Evolutionary conservation across 345 rosid genomes (phyloP).

Genomic region (Aquilaria malaccensis): DNA sequence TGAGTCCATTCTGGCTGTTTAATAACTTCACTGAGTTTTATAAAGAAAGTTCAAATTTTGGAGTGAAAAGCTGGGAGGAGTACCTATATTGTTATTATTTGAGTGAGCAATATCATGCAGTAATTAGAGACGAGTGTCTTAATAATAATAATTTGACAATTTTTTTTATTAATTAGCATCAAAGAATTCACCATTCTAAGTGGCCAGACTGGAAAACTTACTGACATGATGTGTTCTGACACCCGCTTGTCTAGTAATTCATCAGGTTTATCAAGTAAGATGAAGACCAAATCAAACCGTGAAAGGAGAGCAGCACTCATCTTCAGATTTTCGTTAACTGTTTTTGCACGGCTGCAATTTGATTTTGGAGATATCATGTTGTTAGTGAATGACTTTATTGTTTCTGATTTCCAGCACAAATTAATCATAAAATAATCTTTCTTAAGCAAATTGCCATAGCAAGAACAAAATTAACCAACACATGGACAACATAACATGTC

Average conservation of each 20-base stretch:
- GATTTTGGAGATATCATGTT: constrained; percentile 15
- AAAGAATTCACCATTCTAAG: constrained; percentile 11
- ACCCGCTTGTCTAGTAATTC: constrained; percentile 87
- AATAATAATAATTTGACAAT: too few relatives aligned
- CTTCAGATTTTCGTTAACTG: constrained; percentile 94
- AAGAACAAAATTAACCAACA: too few relatives aligned
- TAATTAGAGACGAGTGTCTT: too few relatives aligned
- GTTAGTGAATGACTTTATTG: neutral
- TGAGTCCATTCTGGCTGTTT: too few relatives aligned
- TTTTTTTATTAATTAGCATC: too few relatives aligned
- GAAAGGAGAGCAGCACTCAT: constrained; percentile 97
- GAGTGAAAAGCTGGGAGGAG: too few relatives aligned
- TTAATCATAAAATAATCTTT: neutral
- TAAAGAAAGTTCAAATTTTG: too few relatives aligned
- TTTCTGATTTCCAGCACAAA: neutral
- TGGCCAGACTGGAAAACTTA: constrained; percentile 38
- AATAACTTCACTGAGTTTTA: too few relatives aligned
- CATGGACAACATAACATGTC: too few relatives aligned
- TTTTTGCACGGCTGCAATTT: constrained; percentile 93
- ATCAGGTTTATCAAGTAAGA: constrained; percentile 93
- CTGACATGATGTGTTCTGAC: constrained; percentile 94
- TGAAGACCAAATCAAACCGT: constrained; percentile 95
- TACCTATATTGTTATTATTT: too few relatives aligned
- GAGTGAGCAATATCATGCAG: too few relatives aligned
- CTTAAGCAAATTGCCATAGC: too few relatives aligned